Base-by-base conservation (phyloP, 2,329 filamentous ascomycete species). In the Ascomycota sp. region DNA sequence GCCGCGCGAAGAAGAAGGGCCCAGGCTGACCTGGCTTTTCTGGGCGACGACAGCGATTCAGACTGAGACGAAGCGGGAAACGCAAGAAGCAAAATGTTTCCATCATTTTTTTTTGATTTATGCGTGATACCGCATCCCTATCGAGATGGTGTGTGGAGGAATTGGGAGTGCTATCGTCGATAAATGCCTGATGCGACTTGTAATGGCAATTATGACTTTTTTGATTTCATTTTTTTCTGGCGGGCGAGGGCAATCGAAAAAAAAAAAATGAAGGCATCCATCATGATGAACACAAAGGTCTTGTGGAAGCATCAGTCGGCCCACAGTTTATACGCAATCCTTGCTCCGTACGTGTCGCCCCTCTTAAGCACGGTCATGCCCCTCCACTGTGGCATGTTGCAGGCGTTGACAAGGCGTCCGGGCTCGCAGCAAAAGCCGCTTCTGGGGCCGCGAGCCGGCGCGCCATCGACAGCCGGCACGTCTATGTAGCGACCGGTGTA, bases 371-470 rank as follows among this genome's bases (percentile, higher is more conserved):
- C 42, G 39, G 80, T 72, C 72, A 81, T 80, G 34, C 59, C 58
- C 56, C 67, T 77, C 79, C 84, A 92, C 46, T 76, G 72, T 0
- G 76, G 69, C 33, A 77, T 71, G 45, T 92, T 93, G 47, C 73
- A 62, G 0, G 84, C 84, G 53, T 95, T 89, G 36, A 93, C 78
- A 52, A 78, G 95, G 16, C 89, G 71, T 46, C 79, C 80, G 0
- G 86, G 84, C 62, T 98, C 89, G 30, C 92, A 75, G 53, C 83
- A 92, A 59, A 95, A 91, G 0, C 78, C 86, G 31, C 74, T 71
- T 33, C 82, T 68, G 4, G 69, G 49, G 0, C 65, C 68, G 33
- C 80, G 67, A 1, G 75, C 72, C 0, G 76, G 69, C 25, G 68
- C 53, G 2, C 62, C 62, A n/a, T 61, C 64, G 4, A 72, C 61